Base-by-base conservation (phyloP, 805 yeast species). In the Teunomyces kruisii region DNA sequence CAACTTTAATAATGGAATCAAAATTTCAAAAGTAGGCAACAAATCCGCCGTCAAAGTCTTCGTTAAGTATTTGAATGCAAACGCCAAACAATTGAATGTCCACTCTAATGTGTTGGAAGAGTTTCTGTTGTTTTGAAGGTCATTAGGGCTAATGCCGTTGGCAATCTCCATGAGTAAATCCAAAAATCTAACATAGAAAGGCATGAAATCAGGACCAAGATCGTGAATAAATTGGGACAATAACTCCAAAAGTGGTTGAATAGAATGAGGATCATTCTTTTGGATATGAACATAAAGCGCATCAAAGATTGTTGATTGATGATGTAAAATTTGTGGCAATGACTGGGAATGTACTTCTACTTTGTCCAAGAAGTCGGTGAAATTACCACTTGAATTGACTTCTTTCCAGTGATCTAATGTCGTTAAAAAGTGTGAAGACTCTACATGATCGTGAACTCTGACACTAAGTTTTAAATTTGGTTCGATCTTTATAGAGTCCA, bases 171-270 rank as follows among this genome's bases (percentile, higher is more conserved):
- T 76, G 33, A 91, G 72, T 17, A 77, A 53, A 0, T 57, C 52
- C 39, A 92, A 65, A 0, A 89, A 66, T 19, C 65, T 60, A 1
- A 68, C 68, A 57, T 88, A 90, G 57, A 70, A 89, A 7, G 78
- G 79, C 71, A 89, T 76, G 58, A 91, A 94, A 54, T 92, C 98
- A 2, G 92, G 84, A 8, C 97, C 97, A 50, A 92, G 68, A 68
- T 92, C 99, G 55, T 88, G 97, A 32, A 90, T 83, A 55, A 94
- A 85, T 57, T 90, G 96, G 0, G 96, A 79, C 17, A 90, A 62
- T 43, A 70, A 60, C 59, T 94, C 99, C 41, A 89, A 64, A 24
- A 88, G 59, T 3, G 98, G 92, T 61, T 90, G 94, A 37, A 87
- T 67, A 1, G 96, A 81, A 45, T 84, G 70, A 16, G 75, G 74